phyloP scores from a whole-genome alignment of 78 protist species.

The Dictyostelium purpureum region DNA sequence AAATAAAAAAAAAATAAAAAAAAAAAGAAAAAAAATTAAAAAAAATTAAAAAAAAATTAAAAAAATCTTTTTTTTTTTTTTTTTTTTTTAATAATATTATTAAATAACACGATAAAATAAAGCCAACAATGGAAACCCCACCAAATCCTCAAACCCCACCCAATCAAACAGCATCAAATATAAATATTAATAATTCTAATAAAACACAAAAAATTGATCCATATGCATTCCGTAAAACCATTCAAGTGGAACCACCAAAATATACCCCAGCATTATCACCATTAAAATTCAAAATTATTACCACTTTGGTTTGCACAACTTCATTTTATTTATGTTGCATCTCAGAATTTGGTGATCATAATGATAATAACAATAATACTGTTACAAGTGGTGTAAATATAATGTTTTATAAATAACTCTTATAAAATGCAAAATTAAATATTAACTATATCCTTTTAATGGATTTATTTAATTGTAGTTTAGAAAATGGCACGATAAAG shows the following conservation, averaged over 20 bases:
- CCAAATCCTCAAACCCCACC: not conserved
- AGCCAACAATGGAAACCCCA: not conserved
- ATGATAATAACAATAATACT: not conserved
- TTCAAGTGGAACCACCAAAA: not conserved
- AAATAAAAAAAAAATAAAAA: not conserved
- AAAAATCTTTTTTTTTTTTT: not conserved
- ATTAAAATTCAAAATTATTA: conserved; percentile 21
- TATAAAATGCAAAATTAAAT: too few relatives aligned
- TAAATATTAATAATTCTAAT: too few relatives aligned
- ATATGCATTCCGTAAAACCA: not conserved
- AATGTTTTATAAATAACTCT: not conserved
- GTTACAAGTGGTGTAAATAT: conserved; percentile 19
- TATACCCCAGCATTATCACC: not conserved
- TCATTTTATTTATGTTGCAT: conserved; percentile 4
- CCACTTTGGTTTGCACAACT: conserved; percentile 4
- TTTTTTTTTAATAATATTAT: too few relatives aligned
- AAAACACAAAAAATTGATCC: not conserved
- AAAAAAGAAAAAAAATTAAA: not conserved
- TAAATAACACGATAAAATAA: not conserved
- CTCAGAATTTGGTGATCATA: conserved; percentile 22
- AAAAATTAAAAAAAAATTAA: not conserved
- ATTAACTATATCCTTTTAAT: too few relatives aligned
- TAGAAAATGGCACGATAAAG: conserved; percentile 34
- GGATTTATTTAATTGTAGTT: not conserved
- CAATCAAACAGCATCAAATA: not conserved